Conservation (phyloP, 352 stramenopile species). For the Blastocystis sp. region DNA sequence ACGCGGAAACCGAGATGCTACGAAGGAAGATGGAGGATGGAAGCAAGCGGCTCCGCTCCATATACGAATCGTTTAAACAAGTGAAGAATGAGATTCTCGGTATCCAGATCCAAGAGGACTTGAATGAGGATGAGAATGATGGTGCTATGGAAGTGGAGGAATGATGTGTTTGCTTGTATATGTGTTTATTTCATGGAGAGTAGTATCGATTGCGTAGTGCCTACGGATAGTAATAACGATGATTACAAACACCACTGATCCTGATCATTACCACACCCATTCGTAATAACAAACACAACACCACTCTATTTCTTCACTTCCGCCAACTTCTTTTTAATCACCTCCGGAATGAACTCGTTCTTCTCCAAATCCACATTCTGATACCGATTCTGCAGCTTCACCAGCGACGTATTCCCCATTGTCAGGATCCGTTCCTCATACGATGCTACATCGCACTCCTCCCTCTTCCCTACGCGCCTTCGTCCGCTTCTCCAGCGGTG, state of each 20-base stretch:
- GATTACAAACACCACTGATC: too few species aligned
- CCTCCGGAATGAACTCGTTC: conserved; percentile 43
- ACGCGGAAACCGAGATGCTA: neutral
- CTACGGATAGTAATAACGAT: too few species aligned
- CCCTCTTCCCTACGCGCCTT: neutral
- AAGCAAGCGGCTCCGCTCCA: neutral
- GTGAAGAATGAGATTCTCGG: neutral
- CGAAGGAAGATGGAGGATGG: conserved; percentile 13
- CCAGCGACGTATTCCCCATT: neutral
- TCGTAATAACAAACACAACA: conserved; percentile 24
- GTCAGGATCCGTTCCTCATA: conserved; percentile 33
- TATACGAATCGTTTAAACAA: neutral
- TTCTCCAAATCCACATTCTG: conserved; percentile 37
- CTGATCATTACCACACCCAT: neutral
- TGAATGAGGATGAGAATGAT: neutral
- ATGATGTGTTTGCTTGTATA: neutral
- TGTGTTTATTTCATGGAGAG: too few species aligned
- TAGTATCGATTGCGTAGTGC: too few species aligned
- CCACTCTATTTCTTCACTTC: neutral
- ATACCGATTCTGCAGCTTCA: conserved; percentile 39
- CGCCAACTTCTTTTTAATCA: conserved; percentile 44
- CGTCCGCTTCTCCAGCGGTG: neutral
- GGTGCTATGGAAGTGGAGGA: neutral
- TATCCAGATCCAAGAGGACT: neutral
- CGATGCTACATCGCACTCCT: neutral